Percentiles rank a stretch among this genome's conserved stretches.
Evolutionary conservation across 768 basidiomycete species (phyloP).

Genomic region (Auricularia cornea): DNA sequence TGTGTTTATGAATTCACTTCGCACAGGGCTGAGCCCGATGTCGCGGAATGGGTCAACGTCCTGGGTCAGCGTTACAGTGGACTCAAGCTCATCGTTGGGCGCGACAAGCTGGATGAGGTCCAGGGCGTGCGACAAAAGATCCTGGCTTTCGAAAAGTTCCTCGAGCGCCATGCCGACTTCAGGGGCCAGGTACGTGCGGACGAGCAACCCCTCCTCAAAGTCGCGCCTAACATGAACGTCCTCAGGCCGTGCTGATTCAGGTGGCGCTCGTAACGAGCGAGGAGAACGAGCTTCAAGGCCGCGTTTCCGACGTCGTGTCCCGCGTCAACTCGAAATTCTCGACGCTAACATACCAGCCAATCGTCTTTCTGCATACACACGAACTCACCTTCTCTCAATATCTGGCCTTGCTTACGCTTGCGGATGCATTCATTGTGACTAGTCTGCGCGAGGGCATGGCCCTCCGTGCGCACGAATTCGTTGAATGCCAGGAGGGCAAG

Average conservation of each 20-base stretch:
- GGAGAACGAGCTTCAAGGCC: slow-evolving; percentile 63
- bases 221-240: no score
- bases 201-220: no score
- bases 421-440: slow-evolving; percentile 79
- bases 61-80: slow-evolving; percentile 77
- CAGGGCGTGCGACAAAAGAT: slow-evolving; percentile 83
- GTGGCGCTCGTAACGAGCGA: slow-evolving; percentile 79
- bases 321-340: slow-evolving; percentile 78
- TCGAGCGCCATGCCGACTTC: slow-evolving; percentile 71
- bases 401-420: slow-evolving; percentile 69
- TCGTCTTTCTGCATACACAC: slow-evolving; percentile 78
- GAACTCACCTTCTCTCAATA: slow-evolving; percentile 84
- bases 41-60: slow-evolving; percentile 71
- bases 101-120: slow-evolving; percentile 84
- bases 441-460: slow-evolving; percentile 88
- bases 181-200: slow-evolving; percentile 50
- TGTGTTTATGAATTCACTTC: slow-evolving; percentile 6
- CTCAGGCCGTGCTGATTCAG: slow-evolving; percentile 72
- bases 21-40: slow-evolving; percentile 60
- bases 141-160: slow-evolving; percentile 72
- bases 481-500: slow-evolving; percentile 70
- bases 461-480: slow-evolving; percentile 70
- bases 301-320: slow-evolving; percentile 66
- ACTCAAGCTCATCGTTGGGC: slow-evolving; percentile 79
- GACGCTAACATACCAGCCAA: slow-evolving; percentile 70